Percentiles rank a stretch among this genome's conserved stretches.
phyloP scores from a whole-genome alignment of 768 basidiomycete species.

The Paxillus ammoniavirescens region DNA sequence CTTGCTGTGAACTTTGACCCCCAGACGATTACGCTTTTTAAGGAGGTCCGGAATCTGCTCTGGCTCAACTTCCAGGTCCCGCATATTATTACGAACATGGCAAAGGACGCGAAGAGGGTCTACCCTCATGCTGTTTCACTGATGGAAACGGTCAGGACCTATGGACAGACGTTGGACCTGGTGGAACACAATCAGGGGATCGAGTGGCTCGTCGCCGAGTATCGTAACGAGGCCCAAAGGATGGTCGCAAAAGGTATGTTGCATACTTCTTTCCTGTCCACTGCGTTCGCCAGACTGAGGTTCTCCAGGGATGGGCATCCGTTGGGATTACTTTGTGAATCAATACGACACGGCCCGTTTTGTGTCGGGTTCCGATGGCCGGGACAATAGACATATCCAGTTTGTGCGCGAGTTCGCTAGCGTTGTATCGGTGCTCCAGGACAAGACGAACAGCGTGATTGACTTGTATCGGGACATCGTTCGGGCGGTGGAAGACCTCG shows the following conservation, averaged over 20 bases:
- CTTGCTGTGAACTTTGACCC: constrained; percentile 97
- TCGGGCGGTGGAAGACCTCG: constrained; percentile 82
- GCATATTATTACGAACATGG: constrained; percentile 92
- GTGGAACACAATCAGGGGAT: constrained; percentile 90
- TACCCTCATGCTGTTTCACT: constrained; percentile 97
- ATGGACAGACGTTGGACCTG: constrained; percentile 91
- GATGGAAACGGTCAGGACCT: constrained; percentile 99
- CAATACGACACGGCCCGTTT: constrained; percentile 85
- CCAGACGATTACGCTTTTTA: constrained; percentile 97
- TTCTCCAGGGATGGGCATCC: constrained; percentile 80
- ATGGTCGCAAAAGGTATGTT: constrained; percentile 85
- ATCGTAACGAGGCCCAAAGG: constrained; percentile 87
- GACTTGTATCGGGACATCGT: constrained; percentile 87
- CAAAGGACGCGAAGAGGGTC: constrained; percentile 97
- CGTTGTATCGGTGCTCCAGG: constrained; percentile 89
- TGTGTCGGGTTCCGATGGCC: constrained; percentile 68
- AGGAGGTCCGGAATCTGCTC: constrained; percentile 92
- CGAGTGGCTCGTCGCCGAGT: constrained; percentile 93
- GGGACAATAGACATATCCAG: constrained; percentile 85
- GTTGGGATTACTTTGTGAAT: constrained; percentile 97
- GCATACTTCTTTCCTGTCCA: background rate
- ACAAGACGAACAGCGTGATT: constrained; percentile 93
- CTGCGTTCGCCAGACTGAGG: background rate
- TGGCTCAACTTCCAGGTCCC: constrained; percentile 97
- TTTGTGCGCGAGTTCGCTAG: constrained; percentile 96